Base-by-base conservation (phyloP, 2,329 filamentous ascomycete genomes). In the Pseudocercospora musae region DNA sequence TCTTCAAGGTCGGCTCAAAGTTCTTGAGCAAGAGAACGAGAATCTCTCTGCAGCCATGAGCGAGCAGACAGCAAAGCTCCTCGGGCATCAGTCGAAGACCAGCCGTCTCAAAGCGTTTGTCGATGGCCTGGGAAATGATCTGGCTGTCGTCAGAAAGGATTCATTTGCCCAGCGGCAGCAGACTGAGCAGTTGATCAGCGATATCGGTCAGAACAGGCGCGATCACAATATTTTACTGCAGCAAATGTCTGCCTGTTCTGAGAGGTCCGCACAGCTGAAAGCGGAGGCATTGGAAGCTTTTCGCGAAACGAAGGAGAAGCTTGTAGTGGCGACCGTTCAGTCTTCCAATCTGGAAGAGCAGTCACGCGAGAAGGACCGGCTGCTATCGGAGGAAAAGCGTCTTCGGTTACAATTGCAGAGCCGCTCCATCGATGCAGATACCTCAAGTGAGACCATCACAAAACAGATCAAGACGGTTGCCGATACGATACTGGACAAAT, bases 301-400 rank as follows among this genome's bases (percentile, higher is more conserved):
- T 27, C 66, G 61, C 18, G 62, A 69, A 11, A 52, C 65, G 10
- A 56, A 63, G 18, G 21, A 53, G 21, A 63, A 70, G n/a, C 57
- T 72, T 46, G 50, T 64, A 23, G 40, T 48, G 6, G 62, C 57
- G 15, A 33, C 46, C 1, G 13, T 54, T 8, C 65, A 62, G 4
- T 64, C 37, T 23, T 42, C 66, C 11, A 66, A 65, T 37, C 64
- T 73, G 10, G 63, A 70, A 40, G 44, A 68, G 42, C 60, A 68
- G 46, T 55, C 72, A 18, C 58, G 63, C 10, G 66, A 69, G 31
- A 68, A 65, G 44, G 53, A 60, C 3, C 60, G 58, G 7, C 29
- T 66, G 48, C 64, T 73, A 40, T 59, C 53, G 8, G 69, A 71
- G 40, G 69, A 72, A 65, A 68, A 68, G 49, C 63, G 66, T 29